Evolutionary conservation across 352 stramenopile genomes (phyloP), one percentile per base, ranked within the genome.

Genomic region (Thraustochytrium sp.): DNA sequence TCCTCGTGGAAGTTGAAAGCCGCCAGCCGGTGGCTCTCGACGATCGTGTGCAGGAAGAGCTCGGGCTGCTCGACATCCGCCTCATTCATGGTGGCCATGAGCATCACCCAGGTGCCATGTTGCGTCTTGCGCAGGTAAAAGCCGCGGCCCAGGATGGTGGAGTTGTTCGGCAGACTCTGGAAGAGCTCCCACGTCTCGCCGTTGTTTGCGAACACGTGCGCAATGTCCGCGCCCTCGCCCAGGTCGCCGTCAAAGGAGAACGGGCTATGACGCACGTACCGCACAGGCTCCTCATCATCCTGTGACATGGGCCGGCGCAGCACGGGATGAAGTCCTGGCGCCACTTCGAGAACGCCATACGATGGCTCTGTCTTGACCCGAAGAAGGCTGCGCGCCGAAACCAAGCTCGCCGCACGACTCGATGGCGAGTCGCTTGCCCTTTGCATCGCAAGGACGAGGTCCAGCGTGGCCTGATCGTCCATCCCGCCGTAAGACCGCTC

Each of bases 71-170:
- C 65, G 8, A 13, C 23, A 11, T 77, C 65, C 64, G 11, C 65
- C 9, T 61, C n/a, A 36, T 36, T 23, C 65, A 36, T 11, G 9
- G 65, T 77, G 11, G 65, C 65, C 65, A 77, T 77, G 5, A 77
- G 65, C 42, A 77, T 77, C 65, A 77, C 65, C 65, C 65, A 77
- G 16, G 65, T 77, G 16, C 65, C 65, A 21, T 77, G 65, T 36
- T 77, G 65, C 26, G 65, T 77, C 65, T 77, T 77, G 18, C 65
- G 65, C 23, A 77, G 65, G 31, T 77, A 77, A 77, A 77, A 77
- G 8, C 65, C 65, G 21, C 65, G 65, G 11, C 65, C 65, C 1
- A 77, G 65, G 64, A 77, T 77, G 2, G 65, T 77, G 9, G 65
- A 77, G 36, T 77, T 77, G 48, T 77, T 77, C 31, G 65, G 65